phyloP scores from a whole-genome alignment of 495 filamentous ascomycete species.

The Xylaria flabelliformis region DNA sequence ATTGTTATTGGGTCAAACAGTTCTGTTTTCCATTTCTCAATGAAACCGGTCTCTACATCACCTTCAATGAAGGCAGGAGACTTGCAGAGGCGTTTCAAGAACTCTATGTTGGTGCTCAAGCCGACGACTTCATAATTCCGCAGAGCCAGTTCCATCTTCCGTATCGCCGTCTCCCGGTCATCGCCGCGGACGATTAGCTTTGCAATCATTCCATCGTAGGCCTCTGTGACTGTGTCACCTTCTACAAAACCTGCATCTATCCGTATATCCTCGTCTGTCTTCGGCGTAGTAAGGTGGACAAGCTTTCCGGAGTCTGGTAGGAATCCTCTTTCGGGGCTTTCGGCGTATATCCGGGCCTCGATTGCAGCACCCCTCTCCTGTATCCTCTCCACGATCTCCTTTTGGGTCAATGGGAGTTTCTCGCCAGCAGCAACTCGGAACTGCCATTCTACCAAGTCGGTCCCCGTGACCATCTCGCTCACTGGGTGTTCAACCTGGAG shows the following conservation, averaged over 20 bases:
- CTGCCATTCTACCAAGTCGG: constrained; percentile 96
- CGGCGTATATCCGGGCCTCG: constrained; percentile 95
- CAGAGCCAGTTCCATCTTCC: constrained; percentile 80
- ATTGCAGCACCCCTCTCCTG: constrained; percentile 81
- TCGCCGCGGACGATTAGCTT: constrained; percentile 93
- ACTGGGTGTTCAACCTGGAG: constrained; percentile 98
- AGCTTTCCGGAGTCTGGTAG: constrained; percentile 93
- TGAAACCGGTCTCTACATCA: constrained; percentile 95
- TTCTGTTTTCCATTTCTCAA: constrained; percentile 81
- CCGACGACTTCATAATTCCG: constrained; percentile 93
- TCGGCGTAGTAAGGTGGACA: constrained; percentile 79
- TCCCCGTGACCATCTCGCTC: constrained; percentile 94
- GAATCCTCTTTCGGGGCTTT: constrained; percentile 89
- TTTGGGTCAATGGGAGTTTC: constrained; percentile 82
- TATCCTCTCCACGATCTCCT: constrained; percentile 79
- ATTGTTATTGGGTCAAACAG: constrained; percentile 65
- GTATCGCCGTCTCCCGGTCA: constrained; percentile 79
- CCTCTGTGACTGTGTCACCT: constrained; percentile 91
- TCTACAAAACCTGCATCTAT: constrained; percentile 92
- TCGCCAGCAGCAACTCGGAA: constrained; percentile 89
- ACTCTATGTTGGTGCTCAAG: constrained; percentile 94
- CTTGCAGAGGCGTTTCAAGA: constrained; percentile 83
- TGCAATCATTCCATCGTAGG: constrained; percentile 98
- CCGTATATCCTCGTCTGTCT: constrained; percentile 70
- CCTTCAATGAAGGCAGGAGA: constrained; percentile 84